Evolutionary conservation across 345 rosid species (phyloP).

Genomic region (Boechera stricta): DNA sequence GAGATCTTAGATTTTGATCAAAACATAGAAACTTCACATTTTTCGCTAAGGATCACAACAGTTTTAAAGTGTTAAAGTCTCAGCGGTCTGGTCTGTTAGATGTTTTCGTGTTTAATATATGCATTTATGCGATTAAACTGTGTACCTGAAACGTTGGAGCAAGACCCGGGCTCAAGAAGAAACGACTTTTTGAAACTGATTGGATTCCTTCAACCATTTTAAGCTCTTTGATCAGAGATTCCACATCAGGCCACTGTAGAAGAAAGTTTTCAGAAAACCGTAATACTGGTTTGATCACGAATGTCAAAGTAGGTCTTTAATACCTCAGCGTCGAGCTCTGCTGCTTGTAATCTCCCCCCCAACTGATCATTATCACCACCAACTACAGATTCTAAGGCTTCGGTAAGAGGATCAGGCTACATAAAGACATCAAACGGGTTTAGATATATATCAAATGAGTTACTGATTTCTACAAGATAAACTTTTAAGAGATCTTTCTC

Average conservation of each 20-base stretch:
- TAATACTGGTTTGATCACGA: neutral
- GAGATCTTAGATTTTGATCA: neutral
- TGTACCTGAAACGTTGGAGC: slow-evolving; percentile 96
- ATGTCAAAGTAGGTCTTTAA: slow-evolving; percentile 6
- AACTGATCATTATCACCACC: slow-evolving; percentile 67
- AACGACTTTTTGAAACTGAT: slow-evolving; percentile 83
- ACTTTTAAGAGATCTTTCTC: slow-evolving; percentile 24
- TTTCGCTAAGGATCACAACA: neutral
- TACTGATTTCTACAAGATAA: neutral
- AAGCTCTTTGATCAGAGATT: slow-evolving; percentile 81
- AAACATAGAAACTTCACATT: neutral
- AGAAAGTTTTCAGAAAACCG: slow-evolving; percentile 21
- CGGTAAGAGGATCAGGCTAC: slow-evolving; percentile 89
- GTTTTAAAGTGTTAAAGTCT: neutral
- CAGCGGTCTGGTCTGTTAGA: neutral
- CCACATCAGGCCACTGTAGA: slow-evolving; percentile 92
- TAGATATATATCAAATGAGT: neutral
- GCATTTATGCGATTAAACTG: neutral
- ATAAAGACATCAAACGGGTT: slow-evolving; percentile 9
- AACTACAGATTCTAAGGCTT: slow-evolving; percentile 79
- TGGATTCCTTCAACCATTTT: slow-evolving; percentile 74
- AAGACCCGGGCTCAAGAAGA: slow-evolving; percentile 90
- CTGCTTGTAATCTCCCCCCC: slow-evolving; percentile 64
- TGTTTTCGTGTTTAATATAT: neutral
- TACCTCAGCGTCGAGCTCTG: slow-evolving; percentile 80